These are phyloP conservation scores for Gypsophila paniculata DNA, from an alignment of 179 eudicot species.

Conservation along the genomic window DNA sequence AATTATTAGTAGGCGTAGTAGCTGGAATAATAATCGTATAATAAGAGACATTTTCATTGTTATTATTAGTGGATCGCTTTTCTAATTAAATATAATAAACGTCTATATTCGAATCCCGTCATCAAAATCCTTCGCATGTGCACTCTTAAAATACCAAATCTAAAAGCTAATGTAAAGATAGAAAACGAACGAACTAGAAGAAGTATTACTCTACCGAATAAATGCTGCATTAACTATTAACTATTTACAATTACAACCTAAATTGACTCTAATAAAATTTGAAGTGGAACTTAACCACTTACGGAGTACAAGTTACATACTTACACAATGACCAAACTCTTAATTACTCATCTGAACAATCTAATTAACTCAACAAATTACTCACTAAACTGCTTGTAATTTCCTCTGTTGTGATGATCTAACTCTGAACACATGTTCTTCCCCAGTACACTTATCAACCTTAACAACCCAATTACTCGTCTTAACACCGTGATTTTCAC, in stretches of 20 bases:
- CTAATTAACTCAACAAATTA: background rate
- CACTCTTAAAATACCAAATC: too few species aligned
- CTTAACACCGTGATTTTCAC: conserved; percentile 13
- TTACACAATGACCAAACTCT: conserved; percentile 15
- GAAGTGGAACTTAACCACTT: background rate
- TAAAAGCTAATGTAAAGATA: background rate
- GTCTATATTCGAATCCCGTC: too few species aligned
- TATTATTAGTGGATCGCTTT: too few species aligned
- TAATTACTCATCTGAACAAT: background rate
- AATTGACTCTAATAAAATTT: conserved; percentile 7
- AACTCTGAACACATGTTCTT: conserved; percentile 37
- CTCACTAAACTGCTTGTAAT: conserved; percentile 16
- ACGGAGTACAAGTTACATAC: background rate
- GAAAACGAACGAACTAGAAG: background rate
- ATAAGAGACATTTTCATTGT: too few species aligned
- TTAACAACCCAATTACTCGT: conserved; percentile 38
- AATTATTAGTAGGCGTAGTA: too few species aligned
- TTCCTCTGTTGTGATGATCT: conserved; percentile 31
- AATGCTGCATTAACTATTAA: background rate
- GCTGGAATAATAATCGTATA: too few species aligned
- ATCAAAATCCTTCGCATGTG: too few species aligned
- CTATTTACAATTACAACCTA: conserved; percentile 14
- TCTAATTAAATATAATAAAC: too few species aligned
- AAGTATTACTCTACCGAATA: background rate
- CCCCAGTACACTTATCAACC: conserved; percentile 39